Evolutionary conservation across 371 early-diverging fungal genomes (phyloP).

Genomic region (Catenaria anguillulae): DNA sequence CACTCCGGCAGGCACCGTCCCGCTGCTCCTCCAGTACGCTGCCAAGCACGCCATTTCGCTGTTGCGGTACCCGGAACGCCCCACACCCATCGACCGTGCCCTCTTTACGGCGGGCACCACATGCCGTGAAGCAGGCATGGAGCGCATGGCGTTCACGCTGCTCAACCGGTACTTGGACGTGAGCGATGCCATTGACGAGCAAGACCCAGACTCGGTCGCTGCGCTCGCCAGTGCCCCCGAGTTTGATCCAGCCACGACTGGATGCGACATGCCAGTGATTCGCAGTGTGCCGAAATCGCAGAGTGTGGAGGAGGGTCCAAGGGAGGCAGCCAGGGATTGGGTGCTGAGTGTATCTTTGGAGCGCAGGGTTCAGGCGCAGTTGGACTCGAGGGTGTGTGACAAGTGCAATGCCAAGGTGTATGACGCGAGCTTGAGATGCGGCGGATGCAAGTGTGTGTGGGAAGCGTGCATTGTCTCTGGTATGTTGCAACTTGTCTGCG

Average conservation of each 20-base stretch:
- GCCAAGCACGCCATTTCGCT: slow-evolving; percentile 30
- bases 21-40: slow-evolving; percentile 11
- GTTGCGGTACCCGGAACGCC: slow-evolving; percentile 25
- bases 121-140: slow-evolving; percentile 35
- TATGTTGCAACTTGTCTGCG: not conserved
- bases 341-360: slow-evolving; percentile 37
- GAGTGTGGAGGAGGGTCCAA: slow-evolving; percentile 11
- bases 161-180: slow-evolving; percentile 40
- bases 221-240: slow-evolving; percentile 9
- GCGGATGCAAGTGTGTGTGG: slow-evolving; percentile 17
- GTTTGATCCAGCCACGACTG: slow-evolving; percentile 22
- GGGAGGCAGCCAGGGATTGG: slow-evolving; percentile 39
- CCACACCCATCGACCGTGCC: not conserved
- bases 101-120: slow-evolving; percentile 25
- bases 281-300: not conserved
- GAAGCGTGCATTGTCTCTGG: slow-evolving; percentile 38
- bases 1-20: no score
- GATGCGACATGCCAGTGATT: slow-evolving; percentile 7
- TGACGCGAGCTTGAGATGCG: slow-evolving; percentile 28
- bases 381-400: slow-evolving; percentile 31
- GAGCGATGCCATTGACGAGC: slow-evolving; percentile 38
- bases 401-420: slow-evolving; percentile 30
- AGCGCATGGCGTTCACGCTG: slow-evolving; percentile 39
- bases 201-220: slow-evolving; percentile 23
- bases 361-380: slow-evolving; percentile 28